phyloP scores from a whole-genome alignment of 2,329 filamentous ascomycete genomes.

The Diaporthe sp. region DNA sequence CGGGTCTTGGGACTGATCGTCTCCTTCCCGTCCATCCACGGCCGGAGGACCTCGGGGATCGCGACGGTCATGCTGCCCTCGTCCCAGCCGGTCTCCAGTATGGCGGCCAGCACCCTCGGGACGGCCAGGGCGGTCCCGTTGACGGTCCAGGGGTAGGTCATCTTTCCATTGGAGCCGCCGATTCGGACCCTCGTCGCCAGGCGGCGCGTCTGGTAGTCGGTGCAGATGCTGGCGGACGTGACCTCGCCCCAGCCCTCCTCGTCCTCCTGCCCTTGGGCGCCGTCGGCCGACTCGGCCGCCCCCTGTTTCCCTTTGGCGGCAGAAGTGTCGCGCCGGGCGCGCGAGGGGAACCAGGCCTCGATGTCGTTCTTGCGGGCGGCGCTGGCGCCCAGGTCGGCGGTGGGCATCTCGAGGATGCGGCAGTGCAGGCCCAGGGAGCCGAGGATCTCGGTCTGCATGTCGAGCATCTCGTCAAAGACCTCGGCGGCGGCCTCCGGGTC shows the following conservation, averaged over 20 bases:
- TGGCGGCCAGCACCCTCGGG: conserved; percentile 87
- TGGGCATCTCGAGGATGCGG: conserved; percentile 93
- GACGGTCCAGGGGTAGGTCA: conserved; percentile 87
- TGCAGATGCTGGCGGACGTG: conserved; percentile 90
- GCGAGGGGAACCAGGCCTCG: conserved; percentile 92
- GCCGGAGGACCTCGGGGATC: conserved; percentile 83
- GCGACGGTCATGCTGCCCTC: conserved; percentile 75
- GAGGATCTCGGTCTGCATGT: conserved; percentile 89
- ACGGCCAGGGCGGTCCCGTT: conserved; percentile 96
- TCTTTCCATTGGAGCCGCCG: conserved; percentile 59
- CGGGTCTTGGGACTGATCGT: conserved; percentile 67
- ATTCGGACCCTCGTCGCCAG: conserved; percentile 80
- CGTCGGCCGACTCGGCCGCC: conserved; percentile 66
- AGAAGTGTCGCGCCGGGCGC: conserved; percentile 52
- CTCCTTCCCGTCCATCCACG: conserved; percentile 86
- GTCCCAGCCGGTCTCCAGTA: conserved; percentile 93
- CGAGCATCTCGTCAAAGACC: conserved; percentile 87
- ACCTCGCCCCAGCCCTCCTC: conserved; percentile 91
- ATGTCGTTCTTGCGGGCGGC: conserved; percentile 92
- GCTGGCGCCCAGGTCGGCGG: conserved; percentile 88
- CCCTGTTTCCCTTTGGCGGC: not conserved
- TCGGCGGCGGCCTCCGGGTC: conserved; percentile 63
- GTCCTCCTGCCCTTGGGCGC: conserved; percentile 59
- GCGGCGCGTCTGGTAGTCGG: conserved; percentile 91
- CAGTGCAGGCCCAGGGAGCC: conserved; percentile 83